Evolutionary conservation across 2,329 filamentous ascomycete genomes (phyloP), one percentile per base, ranked within the genome.

Genomic region (Fusarium pilosicola): DNA sequence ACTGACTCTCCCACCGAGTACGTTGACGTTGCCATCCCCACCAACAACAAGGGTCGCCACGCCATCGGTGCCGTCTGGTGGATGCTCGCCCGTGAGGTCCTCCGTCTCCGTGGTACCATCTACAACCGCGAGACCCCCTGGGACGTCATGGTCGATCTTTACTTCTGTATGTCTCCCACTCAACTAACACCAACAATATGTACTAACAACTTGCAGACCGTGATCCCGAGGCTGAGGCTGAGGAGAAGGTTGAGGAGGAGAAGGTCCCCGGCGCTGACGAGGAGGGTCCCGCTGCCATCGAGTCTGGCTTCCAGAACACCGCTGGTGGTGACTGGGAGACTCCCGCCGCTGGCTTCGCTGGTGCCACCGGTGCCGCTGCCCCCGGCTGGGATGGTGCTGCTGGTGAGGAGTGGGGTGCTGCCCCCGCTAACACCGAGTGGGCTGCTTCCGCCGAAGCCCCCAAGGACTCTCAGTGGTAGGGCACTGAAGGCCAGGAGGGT

Each of bases 41-140:
- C 96, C 89, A 99, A 99, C 94, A 99, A 99, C 94, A 99, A 99
- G 93, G 96, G 95, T 90, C 96, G 96, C 85, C 95, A 98, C 89
- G 92, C 97, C 85, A 99, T 99, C 82, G 96, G 96, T 90, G 91
- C 96, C 82, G 86, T 99, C 89, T 99, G 96, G 96, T 99, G 96
- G 96, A 93, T 99, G 92, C 91, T 99, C 80, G 96, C 96, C 85
- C 96, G 96, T 91, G 96, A 99, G 92, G 96, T 99, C 85, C 95
- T 99, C 86, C 95, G 97, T 85, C 95, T 99, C 83, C 95, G 96
- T 82, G 96, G 97, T 81, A 98, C 95, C 83, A 94, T 99, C 84
- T 93, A 94, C 85, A 94, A 90, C 90, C 95, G 96, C 85, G 96
- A 99, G 88, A 92, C 93, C 74, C 94, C 97, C 85, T 99, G 96